Conservation (phyloP, 1,284 basidiomycete species). For the Coniferiporia sulphurascens region DNA sequence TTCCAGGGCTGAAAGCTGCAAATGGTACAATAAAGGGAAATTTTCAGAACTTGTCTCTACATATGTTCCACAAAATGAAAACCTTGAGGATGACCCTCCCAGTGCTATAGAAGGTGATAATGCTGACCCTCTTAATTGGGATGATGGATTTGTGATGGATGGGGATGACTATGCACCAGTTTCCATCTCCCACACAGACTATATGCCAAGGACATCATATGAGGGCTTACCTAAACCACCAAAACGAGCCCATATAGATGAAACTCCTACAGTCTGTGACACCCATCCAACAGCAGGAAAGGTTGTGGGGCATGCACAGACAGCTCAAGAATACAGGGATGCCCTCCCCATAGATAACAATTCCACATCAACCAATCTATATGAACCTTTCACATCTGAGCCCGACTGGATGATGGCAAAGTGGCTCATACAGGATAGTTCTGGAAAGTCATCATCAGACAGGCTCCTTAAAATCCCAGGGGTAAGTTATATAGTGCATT, state of each 20-base stretch:
- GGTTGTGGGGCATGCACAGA: neutral
- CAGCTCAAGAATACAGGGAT: neutral
- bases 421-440: neutral
- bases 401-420: neutral
- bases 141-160: neutral
- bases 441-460: neutral
- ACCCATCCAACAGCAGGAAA: neutral
- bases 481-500: neutral
- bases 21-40: slow-evolving; percentile 11
- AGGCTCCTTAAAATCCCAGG: neutral
- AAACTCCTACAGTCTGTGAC: neutral
- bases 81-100: neutral
- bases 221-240: neutral
- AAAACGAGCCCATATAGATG: neutral
- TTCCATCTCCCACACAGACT: neutral
- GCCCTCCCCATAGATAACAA: neutral
- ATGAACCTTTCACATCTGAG: slow-evolving; percentile 1
- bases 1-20: slow-evolving; percentile 2
- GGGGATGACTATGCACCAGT: neutral
- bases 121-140: neutral
- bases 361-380: neutral
- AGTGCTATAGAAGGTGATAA: neutral
- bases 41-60: neutral
- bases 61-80: neutral
- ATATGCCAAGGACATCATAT: neutral